These are phyloP conservation scores for Xylariaceae sp. DNA, from an alignment of 2,329 filamentous ascomycete species.

Conservation along the genomic window DNA sequence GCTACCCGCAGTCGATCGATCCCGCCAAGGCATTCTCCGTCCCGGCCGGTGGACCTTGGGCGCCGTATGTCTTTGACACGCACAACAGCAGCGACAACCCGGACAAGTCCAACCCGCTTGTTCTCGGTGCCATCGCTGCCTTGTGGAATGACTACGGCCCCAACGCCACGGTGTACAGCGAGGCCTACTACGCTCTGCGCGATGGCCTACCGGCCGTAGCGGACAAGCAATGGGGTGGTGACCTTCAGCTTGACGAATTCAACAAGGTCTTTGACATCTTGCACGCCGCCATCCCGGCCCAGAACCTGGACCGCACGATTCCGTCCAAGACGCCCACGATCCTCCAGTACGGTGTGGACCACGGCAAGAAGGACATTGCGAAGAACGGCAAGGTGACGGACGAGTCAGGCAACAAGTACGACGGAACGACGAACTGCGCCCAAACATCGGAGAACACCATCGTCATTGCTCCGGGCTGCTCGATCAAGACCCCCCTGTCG, in stretches of 20 bases:
- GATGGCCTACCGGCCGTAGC: constrained; percentile 47
- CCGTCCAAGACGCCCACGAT: constrained; percentile 34
- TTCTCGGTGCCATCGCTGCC: constrained; percentile 45
- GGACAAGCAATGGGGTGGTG: constrained; percentile 50
- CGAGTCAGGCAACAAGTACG: constrained; percentile 37
- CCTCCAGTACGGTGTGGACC: constrained; percentile 29
- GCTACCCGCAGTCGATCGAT: constrained; percentile 44
- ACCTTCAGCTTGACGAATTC: constrained; percentile 38
- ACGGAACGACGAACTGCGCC: constrained; percentile 37
- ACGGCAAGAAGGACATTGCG: not conserved
- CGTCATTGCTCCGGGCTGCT: constrained; percentile 36
- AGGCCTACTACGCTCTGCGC: constrained; percentile 48
- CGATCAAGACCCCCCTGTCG: constrained; percentile 41
- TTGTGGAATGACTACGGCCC: constrained; percentile 52
- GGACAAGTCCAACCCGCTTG: constrained; percentile 32
- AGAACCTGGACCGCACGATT: constrained; percentile 45
- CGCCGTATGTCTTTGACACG: constrained; percentile 47
- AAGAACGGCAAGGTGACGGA: constrained; percentile 29
- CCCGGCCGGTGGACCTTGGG: constrained; percentile 39
- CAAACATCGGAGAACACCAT: constrained; percentile 23
- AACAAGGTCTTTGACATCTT: constrained; percentile 35
- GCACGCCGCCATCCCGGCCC: constrained; percentile 38
- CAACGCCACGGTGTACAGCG: constrained; percentile 46
- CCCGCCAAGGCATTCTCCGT: constrained; percentile 42
- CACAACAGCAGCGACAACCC: constrained; percentile 46